Conservation (phyloP, 257 asterid species). For the Scutellaria baicalensis region DNA sequence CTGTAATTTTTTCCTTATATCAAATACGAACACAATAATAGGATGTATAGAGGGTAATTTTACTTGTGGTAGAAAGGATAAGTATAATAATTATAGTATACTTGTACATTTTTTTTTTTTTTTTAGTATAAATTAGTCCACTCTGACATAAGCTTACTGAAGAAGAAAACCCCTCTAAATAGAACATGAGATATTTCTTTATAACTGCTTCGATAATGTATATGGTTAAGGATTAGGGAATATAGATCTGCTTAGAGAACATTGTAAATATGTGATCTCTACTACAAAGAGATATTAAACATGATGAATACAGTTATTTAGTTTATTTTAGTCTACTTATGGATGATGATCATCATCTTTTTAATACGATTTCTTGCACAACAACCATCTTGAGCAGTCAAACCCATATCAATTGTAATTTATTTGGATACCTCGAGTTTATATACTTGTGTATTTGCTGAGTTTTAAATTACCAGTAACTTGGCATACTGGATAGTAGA, state of each 20-base stretch:
- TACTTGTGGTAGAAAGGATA: neutral
- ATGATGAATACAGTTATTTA: neutral
- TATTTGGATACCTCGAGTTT: conserved; percentile 1
- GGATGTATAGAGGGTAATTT: neutral
- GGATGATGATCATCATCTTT: conserved; percentile 1
- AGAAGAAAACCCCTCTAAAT: neutral
- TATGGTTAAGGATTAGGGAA: neutral
- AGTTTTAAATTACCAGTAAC: neutral
- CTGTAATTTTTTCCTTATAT: neutral
- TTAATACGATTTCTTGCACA: neutral
- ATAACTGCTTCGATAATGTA: neutral
- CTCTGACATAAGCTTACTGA: neutral
- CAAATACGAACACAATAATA: neutral
- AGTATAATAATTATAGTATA: neutral
- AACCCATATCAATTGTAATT: neutral
- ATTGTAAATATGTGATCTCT: neutral
- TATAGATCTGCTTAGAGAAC: neutral
- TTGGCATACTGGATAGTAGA: neutral
- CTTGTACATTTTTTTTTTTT: neutral
- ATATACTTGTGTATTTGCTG: neutral
- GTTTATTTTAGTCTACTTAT: neutral
- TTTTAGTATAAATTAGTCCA: neutral
- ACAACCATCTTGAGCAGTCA: neutral
- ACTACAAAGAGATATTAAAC: neutral
- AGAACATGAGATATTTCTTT: neutral